A percentile compares a stretch with the other conserved stretches of the same genome.
These are phyloP conservation scores for Antrodiella citrinella DNA, from an alignment of 768 basidiomycete genomes.

Conservation along the genomic window DNA sequence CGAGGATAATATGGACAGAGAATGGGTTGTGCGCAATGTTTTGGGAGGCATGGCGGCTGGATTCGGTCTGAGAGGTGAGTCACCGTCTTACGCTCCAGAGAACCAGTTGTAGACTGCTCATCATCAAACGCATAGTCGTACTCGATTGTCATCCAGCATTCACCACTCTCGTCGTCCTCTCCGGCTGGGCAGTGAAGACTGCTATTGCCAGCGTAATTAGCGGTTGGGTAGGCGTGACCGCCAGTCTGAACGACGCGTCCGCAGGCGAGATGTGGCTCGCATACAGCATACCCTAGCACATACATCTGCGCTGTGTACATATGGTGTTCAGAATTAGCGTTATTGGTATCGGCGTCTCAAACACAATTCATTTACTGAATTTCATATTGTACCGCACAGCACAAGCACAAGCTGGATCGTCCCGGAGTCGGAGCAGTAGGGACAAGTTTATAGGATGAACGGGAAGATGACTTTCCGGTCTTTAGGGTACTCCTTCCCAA, in stretches of 20 bases:
- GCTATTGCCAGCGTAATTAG: conserved; percentile 51
- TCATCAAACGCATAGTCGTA: conserved; percentile 43
- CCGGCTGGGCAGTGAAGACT: conserved; percentile 69
- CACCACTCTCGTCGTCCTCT: conserved; percentile 66
- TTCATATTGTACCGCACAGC: no score
- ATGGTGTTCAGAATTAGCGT: neutral
- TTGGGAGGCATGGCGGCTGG: conserved; percentile 84
- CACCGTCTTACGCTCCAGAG: neutral
- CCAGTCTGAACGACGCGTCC: conserved; percentile 32
- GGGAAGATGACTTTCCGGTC: conserved; percentile 75
- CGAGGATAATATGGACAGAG: conserved; percentile 68
- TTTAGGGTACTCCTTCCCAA: conserved; percentile 76
- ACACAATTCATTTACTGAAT: no score
- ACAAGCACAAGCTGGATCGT: neutral
- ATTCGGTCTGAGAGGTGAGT: conserved; percentile 71
- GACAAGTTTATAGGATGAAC: conserved; percentile 44
- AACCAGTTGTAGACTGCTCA: neutral
- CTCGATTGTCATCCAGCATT: conserved; percentile 68
- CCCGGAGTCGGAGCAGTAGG: neutral
- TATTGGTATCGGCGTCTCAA: no score
- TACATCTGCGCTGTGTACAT: neutral
- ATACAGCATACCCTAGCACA: conserved; percentile 63
- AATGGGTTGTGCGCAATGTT: conserved; percentile 79
- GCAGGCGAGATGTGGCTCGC: conserved; percentile 68
- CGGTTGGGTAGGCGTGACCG: conserved; percentile 47